Evolutionary conservation across 116 monocot genomes (phyloP), one percentile per base, ranked within the genome.

Genomic region (Iris pallida): DNA sequence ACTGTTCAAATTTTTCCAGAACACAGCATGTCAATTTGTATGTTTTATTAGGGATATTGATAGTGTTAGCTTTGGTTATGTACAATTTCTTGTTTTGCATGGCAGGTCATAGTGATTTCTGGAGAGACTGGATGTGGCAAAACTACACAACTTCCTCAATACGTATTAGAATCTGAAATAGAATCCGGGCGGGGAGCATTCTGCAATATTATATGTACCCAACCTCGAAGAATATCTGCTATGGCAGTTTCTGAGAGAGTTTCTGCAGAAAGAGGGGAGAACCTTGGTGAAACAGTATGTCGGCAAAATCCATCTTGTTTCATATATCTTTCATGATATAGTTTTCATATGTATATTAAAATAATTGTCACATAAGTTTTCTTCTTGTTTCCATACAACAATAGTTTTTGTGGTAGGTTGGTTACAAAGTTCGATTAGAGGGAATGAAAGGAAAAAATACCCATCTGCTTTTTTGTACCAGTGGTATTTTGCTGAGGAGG

Each of bases 61-160:
- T 42, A 58, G 2, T 65, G 4, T 69, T 44, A 20, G 53, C 40
- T 2, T 52, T 47, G 55, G 44, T 20, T 43, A 45, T 17, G 5
- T 59, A 40, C 16, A 42, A 48, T 11, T 0, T 47, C 68, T 42
- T 57, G 46, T 53, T 55, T 10, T 7, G 59, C 76, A 51, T 75
- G 51, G 15, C 60, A 97, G 92, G 90, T 92, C 14, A 75, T 90
- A 70, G 81, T 97, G 2, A 97, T 97, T 66, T 92, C 97, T 80
- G 97, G 97, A 45, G 92, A 92, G 76, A 92, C 97, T 77, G 97
- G 97, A 56, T 97, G 97, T 79, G 97, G 92, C n/a, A 97, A 97
- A 83, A 97, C 97, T 30, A 97, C 97, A 58, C 97, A 92, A 71
- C 89, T 97, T 77, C 97, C 97, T 47, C 97, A 97, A 56, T 97